Conservation (phyloP, 495 filamentous ascomycete species). For the Tuber microsphaerosporum region DNA sequence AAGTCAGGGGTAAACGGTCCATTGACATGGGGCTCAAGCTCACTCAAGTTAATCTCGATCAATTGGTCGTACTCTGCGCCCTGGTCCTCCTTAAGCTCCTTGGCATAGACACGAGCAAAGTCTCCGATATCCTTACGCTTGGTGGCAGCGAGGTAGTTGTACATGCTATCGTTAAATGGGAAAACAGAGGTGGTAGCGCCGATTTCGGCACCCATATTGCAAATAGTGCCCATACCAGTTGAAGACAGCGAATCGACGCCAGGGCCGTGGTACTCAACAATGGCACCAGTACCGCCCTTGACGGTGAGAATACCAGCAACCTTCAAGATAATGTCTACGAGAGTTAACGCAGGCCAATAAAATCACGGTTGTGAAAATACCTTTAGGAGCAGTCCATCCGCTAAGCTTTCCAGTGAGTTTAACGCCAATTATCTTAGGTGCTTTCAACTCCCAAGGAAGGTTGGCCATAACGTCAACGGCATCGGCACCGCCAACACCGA, state of each 20-base stretch:
- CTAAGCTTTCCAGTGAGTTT: constrained; percentile 81
- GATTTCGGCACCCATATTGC: constrained; percentile 59
- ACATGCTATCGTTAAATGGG: constrained; percentile 96
- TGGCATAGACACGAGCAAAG: constrained; percentile 74
- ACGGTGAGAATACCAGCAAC: constrained; percentile 95
- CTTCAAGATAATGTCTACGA: constrained; percentile 88
- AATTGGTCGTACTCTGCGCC: constrained; percentile 95
- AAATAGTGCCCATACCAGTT: constrained; percentile 63
- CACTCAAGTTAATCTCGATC: constrained; percentile 87
- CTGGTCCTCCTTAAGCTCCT: constrained; percentile 81
- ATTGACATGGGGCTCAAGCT: constrained; percentile 97
- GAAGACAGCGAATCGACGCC: constrained; percentile 62
- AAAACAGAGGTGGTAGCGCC: constrained; percentile 97
- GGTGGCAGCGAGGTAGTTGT: constrained; percentile 88
- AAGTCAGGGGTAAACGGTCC: constrained; percentile 99
- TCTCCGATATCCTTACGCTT: constrained; percentile 87
- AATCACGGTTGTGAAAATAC: constrained; percentile 42
- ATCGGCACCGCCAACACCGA: constrained; percentile 98
- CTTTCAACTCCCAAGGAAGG: constrained; percentile 97
- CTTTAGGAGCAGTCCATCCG: constrained; percentile 92
- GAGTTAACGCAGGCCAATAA: constrained; percentile 25
- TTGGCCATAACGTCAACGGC: constrained; percentile 98
- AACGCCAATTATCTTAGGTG: constrained; percentile 93
- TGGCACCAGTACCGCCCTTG: constrained; percentile 94
- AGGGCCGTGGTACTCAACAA: constrained; percentile 90